These are phyloP conservation scores for Inga leiocalycina DNA, from an alignment of 306 rosid species.

Conservation along the genomic window DNA sequence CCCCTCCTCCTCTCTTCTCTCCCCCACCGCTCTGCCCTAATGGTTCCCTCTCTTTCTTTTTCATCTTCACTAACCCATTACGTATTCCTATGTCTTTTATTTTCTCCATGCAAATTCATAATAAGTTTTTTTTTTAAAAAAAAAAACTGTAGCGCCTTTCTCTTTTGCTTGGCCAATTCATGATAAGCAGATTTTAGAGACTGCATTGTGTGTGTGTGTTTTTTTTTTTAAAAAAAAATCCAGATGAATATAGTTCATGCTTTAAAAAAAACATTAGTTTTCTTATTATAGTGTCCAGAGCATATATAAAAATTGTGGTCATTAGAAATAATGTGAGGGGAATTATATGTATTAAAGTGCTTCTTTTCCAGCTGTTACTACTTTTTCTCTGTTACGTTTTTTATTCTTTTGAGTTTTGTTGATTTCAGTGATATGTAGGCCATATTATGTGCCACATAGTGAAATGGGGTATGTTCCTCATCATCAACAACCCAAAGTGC, in stretches of 20 bases:
- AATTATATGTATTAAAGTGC: not conserved
- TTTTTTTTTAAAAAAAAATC: too few relatives aligned
- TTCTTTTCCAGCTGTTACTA: not conserved
- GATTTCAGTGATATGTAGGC: slow-evolving; percentile 55
- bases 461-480: slow-evolving; percentile 49
- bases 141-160: not conserved
- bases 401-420: not conserved
- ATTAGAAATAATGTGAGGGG: not conserved
- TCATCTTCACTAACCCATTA: not conserved
- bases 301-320: not conserved
- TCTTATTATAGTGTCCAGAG: not conserved
- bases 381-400: not conserved
- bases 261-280: too few relatives aligned
- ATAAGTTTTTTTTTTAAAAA: too few relatives aligned
- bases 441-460: slow-evolving; percentile 54
- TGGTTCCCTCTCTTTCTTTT: slow-evolving; percentile 37
- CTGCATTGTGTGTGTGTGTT: not conserved
- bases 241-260: too few relatives aligned
- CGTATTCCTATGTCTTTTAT: not conserved
- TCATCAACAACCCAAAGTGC: slow-evolving; percentile 37
- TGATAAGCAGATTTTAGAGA: not conserved
- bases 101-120: not conserved
- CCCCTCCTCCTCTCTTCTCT: slow-evolving; percentile 15
- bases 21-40: slow-evolving; percentile 47
- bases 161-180: not conserved